Percentiles rank a stretch among this genome's conserved stretches.
These are phyloP conservation scores for Catharanthus roseus DNA, from an alignment of 257 asterid genomes.

Conservation along the genomic window DNA sequence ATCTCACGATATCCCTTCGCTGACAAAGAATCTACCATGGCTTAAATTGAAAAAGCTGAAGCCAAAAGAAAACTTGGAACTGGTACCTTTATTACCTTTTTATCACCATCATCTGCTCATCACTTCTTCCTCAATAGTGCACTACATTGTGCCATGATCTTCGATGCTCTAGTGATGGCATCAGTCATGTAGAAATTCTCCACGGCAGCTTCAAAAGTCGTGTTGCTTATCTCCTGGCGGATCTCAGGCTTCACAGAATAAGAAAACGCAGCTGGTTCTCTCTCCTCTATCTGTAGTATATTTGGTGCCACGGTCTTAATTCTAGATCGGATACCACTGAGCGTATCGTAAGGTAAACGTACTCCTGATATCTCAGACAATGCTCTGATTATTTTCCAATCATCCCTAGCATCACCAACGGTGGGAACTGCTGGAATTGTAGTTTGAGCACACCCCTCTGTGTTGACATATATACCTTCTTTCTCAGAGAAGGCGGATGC, in stretches of 20 bases:
- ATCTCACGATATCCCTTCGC: neutral
- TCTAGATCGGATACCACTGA: conserved; percentile 58
- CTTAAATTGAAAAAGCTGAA: conserved; percentile 17
- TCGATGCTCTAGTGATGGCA: conserved; percentile 89
- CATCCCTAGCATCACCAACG: conserved; percentile 93
- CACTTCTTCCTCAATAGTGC: conserved; percentile 55
- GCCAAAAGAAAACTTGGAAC: conserved; percentile 7
- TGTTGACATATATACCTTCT: conserved; percentile 86
- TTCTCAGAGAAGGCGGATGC: conserved; percentile 90
- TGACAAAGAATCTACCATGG: conserved; percentile 17
- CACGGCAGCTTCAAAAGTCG: conserved; percentile 54
- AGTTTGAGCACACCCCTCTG: conserved; percentile 88
- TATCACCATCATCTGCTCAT: conserved; percentile 29
- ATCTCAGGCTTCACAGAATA: conserved; percentile 69
- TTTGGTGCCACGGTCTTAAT: conserved; percentile 84
- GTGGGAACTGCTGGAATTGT: conserved; percentile 95
- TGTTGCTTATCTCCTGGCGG: conserved; percentile 38
- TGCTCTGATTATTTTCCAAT: conserved; percentile 90
- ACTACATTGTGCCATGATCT: conserved; percentile 97
- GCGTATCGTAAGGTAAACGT: conserved; percentile 53
- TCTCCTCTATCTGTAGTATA: conserved; percentile 69
- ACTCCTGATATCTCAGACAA: conserved; percentile 76
- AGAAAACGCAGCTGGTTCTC: conserved; percentile 69
- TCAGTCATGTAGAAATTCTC: conserved; percentile 95
- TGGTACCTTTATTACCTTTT: conserved; percentile 40